phyloP scores from a whole-genome alignment of 176 grass and related monocot genomes.

The Oryza meyeriana region DNA sequence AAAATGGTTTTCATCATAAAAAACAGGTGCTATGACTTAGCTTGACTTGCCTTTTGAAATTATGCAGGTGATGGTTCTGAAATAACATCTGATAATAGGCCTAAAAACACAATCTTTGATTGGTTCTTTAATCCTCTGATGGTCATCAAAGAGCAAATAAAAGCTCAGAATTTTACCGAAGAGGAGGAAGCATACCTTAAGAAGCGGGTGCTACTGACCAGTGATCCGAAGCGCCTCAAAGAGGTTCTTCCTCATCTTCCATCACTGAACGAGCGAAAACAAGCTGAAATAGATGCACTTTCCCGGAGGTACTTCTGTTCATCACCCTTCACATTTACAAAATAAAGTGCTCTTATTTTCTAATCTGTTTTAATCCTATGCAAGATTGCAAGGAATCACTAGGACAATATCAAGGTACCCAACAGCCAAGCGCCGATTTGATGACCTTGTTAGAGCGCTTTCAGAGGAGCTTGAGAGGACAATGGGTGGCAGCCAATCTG shows the following conservation, averaged over 20 bases:
- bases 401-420: slow-evolving; percentile 89
- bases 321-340: neutral
- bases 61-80: slow-evolving; percentile 69
- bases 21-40: neutral
- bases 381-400: slow-evolving; percentile 91
- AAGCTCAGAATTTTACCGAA: slow-evolving; percentile 70
- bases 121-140: slow-evolving; percentile 98
- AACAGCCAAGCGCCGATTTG: slow-evolving; percentile 72
- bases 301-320: slow-evolving; percentile 55
- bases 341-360: neutral
- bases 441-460: slow-evolving; percentile 54
- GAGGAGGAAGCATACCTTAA: slow-evolving; percentile 80
- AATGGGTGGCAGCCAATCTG: slow-evolving; percentile 45
- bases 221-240: slow-evolving; percentile 70
- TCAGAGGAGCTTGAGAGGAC: slow-evolving; percentile 72
- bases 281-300: slow-evolving; percentile 86
- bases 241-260: slow-evolving; percentile 45
- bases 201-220: slow-evolving; percentile 61
- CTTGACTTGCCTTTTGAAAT: slow-evolving; percentile 25
- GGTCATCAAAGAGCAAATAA: slow-evolving; percentile 93
- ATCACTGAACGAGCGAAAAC: slow-evolving; percentile 56
- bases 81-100: slow-evolving; percentile 76
- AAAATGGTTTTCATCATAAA: slow-evolving; percentile 9
- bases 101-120: slow-evolving; percentile 64
- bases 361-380: slow-evolving; percentile 15